Conservation (phyloP, 2,329 filamentous ascomycete genomes). For the Pestalotiopsis sp. region DNA sequence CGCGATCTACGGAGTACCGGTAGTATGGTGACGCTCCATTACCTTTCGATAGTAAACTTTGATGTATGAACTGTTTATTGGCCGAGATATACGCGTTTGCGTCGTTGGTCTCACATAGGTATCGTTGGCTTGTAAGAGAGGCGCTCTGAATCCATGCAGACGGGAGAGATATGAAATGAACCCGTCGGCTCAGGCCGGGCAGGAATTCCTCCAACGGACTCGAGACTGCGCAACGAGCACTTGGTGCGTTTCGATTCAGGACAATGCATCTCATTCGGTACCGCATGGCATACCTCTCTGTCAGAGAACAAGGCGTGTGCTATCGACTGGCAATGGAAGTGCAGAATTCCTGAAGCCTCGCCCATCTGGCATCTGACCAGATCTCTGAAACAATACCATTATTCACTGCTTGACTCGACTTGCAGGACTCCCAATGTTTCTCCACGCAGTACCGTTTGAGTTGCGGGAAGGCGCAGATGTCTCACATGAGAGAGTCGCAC, state of each 20-base stretch:
- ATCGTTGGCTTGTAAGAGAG: no score
- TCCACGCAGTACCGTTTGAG: neutral
- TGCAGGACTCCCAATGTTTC: neutral
- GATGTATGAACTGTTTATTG: no score
- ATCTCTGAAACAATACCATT: neutral
- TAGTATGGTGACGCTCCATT: no score
- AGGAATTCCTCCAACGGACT: no score
- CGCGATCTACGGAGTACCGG: no score
- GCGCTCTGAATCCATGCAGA: no score
- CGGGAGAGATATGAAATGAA: no score
- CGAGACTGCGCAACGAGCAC: neutral
- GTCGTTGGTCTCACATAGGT: no score
- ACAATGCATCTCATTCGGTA: neutral
- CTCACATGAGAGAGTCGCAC: neutral
- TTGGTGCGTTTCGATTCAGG: neutral
- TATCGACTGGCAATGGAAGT: neutral
- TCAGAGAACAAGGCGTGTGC: neutral
- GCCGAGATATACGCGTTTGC: no score
- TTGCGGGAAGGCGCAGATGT: constrained; percentile 4
- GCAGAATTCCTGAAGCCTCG: neutral
- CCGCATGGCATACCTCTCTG: neutral
- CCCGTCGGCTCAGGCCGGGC: no score
- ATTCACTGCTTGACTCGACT: neutral
- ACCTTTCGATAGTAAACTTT: no score
- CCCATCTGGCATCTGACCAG: neutral